Percentiles rank a stretch among this genome's conserved stretches.
These are phyloP conservation scores for Rauvolfia tetraphylla DNA, from an alignment of 257 asterid genomes.

Conservation along the genomic window DNA sequence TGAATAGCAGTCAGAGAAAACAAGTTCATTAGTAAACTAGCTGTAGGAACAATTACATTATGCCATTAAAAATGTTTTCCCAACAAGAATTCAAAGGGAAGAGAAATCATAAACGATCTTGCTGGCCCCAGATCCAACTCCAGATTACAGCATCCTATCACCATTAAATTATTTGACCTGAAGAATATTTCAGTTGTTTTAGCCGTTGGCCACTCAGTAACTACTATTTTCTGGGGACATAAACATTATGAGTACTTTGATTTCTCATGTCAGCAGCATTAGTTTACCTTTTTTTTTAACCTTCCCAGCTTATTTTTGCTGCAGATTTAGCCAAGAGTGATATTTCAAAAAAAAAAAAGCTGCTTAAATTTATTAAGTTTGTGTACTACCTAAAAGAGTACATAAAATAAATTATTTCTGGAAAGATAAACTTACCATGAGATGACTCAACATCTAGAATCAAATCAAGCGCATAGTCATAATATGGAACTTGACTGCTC, in stretches of 20 bases:
- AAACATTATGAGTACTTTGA: neutral
- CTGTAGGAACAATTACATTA: neutral
- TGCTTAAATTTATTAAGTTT: neutral
- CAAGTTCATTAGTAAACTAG: neutral
- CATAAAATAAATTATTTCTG: neutral
- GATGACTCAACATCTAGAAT: constrained; percentile 59
- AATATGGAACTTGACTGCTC: constrained; percentile 51
- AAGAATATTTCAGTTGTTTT: neutral
- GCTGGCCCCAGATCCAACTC: neutral
- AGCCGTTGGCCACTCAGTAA: neutral
- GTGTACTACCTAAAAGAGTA: neutral
- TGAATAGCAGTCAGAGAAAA: neutral
- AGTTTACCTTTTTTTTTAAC: neutral
- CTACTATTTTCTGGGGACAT: neutral
- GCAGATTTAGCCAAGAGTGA: neutral
- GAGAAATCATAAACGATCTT: neutral
- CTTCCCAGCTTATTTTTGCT: neutral
- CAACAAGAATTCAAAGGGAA: neutral
- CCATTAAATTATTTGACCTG: neutral
- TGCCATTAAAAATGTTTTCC: neutral
- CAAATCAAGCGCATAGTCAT: constrained; percentile 55
- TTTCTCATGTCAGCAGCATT: neutral
- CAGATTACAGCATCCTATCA: neutral
- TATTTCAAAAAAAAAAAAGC: neutral
- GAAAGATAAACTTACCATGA: constrained; percentile 33